phyloP scores from a whole-genome alignment of 2,329 filamentous ascomycete genomes.

The Phialophora macrospora region DNA sequence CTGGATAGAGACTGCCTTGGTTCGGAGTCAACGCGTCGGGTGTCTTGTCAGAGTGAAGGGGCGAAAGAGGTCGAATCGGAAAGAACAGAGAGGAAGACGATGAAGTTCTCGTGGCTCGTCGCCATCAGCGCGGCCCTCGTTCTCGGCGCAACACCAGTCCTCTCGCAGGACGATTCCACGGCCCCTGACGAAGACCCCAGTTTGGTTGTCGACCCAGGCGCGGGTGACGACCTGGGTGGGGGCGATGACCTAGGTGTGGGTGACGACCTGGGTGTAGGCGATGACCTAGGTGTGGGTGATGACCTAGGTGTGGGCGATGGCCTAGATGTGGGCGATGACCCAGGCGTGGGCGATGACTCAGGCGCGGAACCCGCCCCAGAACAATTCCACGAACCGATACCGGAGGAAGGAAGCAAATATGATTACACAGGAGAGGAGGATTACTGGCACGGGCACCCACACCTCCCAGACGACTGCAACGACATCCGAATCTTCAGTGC shows the following conservation, averaged over 20 bases:
- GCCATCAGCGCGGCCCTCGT: slow-evolving; percentile 16
- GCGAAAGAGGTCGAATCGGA: not conserved
- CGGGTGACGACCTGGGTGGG: not conserved
- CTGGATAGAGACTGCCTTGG: not conserved
- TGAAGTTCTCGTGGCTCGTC: slow-evolving; percentile 24
- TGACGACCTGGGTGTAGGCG: too few relatives aligned
- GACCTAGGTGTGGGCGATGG: not conserved
- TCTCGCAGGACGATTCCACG: slow-evolving; percentile 20
- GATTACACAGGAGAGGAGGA: slow-evolving; percentile 7
- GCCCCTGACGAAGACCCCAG: not conserved
- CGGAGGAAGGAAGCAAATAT: slow-evolving; percentile 10
- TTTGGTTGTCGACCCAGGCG: not conserved
- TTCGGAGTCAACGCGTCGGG: not conserved
- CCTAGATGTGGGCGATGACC: too few relatives aligned
- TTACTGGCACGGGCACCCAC: slow-evolving; percentile 11
- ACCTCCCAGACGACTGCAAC: slow-evolving; percentile 23
- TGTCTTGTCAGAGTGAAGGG: not conserved
- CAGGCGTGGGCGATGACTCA: not conserved
- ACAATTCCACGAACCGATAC: not conserved
- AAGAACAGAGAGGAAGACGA: slow-evolving; percentile 4
- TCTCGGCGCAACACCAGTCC: slow-evolving; percentile 21
- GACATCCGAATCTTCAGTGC: slow-evolving; percentile 29
- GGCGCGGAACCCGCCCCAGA: not conserved
- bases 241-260: too few relatives aligned
- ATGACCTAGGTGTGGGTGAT: not conserved